Conservation (phyloP, 305 asterid species). For the Fraxinus latifolia region DNA sequence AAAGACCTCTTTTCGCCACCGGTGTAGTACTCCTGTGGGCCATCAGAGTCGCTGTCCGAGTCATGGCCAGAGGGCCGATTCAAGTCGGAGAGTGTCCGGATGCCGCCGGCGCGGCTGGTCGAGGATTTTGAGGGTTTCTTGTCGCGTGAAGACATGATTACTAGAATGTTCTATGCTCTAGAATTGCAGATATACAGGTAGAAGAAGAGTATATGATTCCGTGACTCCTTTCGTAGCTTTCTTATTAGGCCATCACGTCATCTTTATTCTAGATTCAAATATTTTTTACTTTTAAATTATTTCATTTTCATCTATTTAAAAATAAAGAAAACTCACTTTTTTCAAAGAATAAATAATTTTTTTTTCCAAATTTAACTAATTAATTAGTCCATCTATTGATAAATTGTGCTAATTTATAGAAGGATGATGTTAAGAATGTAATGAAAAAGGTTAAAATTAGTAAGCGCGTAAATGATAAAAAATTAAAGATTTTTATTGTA, state of each 20-base stretch:
- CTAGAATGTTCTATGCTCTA: background rate
- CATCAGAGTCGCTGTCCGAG: constrained; percentile 83
- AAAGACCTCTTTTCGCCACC: constrained; percentile 91
- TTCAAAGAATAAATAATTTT: too few species aligned
- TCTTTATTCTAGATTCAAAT: background rate
- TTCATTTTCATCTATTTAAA: too few species aligned
- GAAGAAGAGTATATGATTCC: background rate
- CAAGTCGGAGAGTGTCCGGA: constrained; percentile 89
- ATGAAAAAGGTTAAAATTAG: background rate
- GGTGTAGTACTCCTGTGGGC: constrained; percentile 85
- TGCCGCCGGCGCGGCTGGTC: constrained; percentile 61
- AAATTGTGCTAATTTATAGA: too few species aligned
- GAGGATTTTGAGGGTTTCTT: constrained; percentile 74
- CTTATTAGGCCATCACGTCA: background rate
- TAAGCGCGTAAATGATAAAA: background rate
- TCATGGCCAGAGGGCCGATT: constrained; percentile 71
- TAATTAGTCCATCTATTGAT: too few species aligned
- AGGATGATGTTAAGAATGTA: too few species aligned
- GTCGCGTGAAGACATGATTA: constrained; percentile 39
- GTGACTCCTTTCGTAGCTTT: background rate
- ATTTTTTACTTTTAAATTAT: too few species aligned
- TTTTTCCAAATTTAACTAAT: background rate
- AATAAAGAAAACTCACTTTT: too few species aligned
- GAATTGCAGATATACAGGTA: background rate
- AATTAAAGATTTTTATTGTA: too few species aligned